Base-by-base conservation (phyloP, 495 filamentous ascomycete species). In the Penicillium samsonianum region DNA sequence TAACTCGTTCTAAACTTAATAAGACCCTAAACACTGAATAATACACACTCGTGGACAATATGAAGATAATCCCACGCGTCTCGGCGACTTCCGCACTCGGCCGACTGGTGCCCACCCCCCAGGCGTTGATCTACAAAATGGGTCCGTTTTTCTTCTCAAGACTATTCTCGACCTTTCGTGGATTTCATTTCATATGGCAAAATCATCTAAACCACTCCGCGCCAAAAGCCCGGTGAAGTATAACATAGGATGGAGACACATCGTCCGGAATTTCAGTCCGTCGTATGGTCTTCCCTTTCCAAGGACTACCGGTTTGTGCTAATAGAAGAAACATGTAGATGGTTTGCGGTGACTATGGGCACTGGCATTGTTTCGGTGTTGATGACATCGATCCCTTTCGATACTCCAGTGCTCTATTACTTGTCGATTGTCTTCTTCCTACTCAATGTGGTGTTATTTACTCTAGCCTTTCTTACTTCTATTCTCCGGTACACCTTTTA, bases 291-390 rank as follows among this genome's bases (percentile, higher is more conserved):
- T n/a, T 30, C 33, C 38, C 42, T 20, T 16, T 25, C 28, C 22
- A 10, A 11, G 31, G 31, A 45, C 16, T 19, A 16, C 7, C 17
- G 26, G 10, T 17, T 26, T 2, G n/a, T 2, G 28, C 58, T 60
- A 47, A 59, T 30, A 57, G 9, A 14, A 57, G 9, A 14, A 43
- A 35, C 11, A 2, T 23, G 28, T 8, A 73, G 71, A 61, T 78
- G 76, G 78, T 81, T 79, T 59, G 63, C 72, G 5, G 67, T 72
- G 7, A 81, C 72, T 8, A 81, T 82, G 79, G 74, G 79, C 16
- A 82, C 79, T 0, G 79, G 79, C 3, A 74, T 81, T 31, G 72
- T 77, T 3, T 72, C 75, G 0, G 74, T 80, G n/a, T 54, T 81
- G 12, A 65, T 82, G 23, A 65, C 70, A 46, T 61, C 69, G 0